Conservation (phyloP, 345 rosid species). For the Citrus maxima region DNA sequence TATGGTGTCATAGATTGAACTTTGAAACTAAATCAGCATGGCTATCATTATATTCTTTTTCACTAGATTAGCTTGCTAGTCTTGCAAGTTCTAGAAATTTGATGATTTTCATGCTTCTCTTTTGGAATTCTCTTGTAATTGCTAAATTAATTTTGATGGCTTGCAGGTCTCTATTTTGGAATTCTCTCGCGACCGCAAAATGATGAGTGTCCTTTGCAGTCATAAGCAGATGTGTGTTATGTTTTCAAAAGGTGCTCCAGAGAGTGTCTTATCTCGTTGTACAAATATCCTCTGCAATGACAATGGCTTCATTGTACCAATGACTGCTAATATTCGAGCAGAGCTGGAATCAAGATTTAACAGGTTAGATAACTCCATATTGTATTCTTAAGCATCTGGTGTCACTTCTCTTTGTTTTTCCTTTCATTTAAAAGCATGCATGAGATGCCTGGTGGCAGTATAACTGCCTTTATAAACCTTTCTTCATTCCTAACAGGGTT, state of each 20-base stretch:
- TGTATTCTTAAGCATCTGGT: neutral
- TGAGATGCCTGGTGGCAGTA: neutral
- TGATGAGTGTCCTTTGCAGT: conserved; percentile 96
- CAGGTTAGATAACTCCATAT: conserved; percentile 44
- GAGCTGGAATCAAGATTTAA: conserved; percentile 79
- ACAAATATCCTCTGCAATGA: conserved; percentile 72
- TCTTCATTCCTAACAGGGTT: neutral
- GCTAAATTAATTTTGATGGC: conserved; percentile 61
- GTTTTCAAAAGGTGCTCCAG: conserved; percentile 99
- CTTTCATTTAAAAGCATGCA: neutral
- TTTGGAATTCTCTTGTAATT: conserved; percentile 87
- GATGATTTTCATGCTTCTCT: conserved; percentile 59
- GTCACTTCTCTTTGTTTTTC: neutral
- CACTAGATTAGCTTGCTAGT: conserved; percentile 7
- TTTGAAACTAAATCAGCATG: neutral
- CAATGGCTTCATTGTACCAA: conserved; percentile 77
- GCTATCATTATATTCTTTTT: neutral
- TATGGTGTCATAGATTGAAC: neutral
- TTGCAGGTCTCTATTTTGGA: conserved; percentile 82
- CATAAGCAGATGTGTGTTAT: conserved; percentile 65
- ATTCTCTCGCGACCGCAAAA: conserved; percentile 96
- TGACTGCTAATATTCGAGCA: conserved; percentile 61
- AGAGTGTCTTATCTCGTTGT: conserved; percentile 85
- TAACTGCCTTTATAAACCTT: neutral
- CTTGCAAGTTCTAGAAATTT: conserved; percentile 11